Evolutionary conservation across 2,329 filamentous ascomycete species (phyloP).

Genomic region (Colletotrichum incanum): DNA sequence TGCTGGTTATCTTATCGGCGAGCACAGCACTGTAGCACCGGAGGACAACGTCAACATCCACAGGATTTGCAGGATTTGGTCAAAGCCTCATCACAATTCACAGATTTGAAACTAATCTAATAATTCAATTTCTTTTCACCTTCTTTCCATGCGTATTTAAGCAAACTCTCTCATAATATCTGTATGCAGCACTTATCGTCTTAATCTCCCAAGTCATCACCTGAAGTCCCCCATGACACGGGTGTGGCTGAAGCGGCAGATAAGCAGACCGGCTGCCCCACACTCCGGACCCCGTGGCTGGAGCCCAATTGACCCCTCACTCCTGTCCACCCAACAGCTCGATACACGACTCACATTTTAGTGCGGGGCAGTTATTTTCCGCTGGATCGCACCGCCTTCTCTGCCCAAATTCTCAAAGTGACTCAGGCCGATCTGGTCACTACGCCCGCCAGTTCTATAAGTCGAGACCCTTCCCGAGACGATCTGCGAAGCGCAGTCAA

Average conservation of each 20-base stretch:
- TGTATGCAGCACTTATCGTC: background rate
- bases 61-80: background rate
- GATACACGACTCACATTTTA: constrained; percentile 40
- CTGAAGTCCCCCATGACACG: background rate
- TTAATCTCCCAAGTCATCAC: background rate
- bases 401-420: constrained; percentile 41
- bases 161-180: no score
- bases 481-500: constrained; percentile 33
- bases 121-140: no score
- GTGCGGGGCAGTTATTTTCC: constrained; percentile 44
- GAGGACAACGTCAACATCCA: background rate
- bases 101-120: no score
- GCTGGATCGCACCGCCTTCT: constrained; percentile 39
- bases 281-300: constrained; percentile 28
- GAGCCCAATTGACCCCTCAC: constrained; percentile 42
- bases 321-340: constrained; percentile 36
- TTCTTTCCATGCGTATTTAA: no score
- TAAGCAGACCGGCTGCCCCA: background rate
- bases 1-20: constrained; percentile 20
- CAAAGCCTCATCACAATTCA: no score
- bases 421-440: constrained; percentile 41
- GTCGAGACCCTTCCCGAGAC: constrained; percentile 32
- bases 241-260: constrained; percentile 2
- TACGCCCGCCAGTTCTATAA: constrained; percentile 31
- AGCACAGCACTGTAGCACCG: background rate